Base-by-base conservation (phyloP, 163 green algal genomes). In the Chlorella variabilis region DNA sequence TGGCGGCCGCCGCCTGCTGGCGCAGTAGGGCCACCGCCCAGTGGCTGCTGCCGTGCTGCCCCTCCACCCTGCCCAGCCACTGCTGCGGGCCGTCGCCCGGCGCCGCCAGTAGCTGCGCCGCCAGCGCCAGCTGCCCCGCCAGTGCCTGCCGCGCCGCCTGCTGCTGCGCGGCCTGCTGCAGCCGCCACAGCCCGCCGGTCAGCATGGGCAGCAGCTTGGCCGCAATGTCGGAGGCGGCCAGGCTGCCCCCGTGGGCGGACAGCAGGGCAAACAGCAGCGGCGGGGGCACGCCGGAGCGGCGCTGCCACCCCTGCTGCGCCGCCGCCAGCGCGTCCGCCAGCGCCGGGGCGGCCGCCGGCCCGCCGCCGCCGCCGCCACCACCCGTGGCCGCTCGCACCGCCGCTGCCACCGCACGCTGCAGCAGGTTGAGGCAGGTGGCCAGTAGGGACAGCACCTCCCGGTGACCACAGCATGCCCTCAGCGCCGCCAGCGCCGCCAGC, bases 121-220 rank as follows among this genome's bases (percentile, higher is more conserved):
- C 58, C 36, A 84, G 39, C 21, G 42, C 41, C 33, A 71, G 41
- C 68, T 84, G 58, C 17, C 39, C 54, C 2, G 58, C 20, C 17
- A 80, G 66, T 27, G 29, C 15, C 58, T 67, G n/a, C 39, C 23
- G 38, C 23, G 56, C 66, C 2, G 41, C 58, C 68, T 74, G 41
- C 56, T 75, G 58, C 31, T 69, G 63, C 27, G 39, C 20, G 17
- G 45, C 8, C 29, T 58, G 51, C 54, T 75, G 78, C 78, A 85
- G 34, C 36, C 56, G 59, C 79, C 79, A 85, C 59, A 85, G 45
- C 27, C 70, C 79, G 45, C 67, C 79, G 0, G 79, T 71, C 41
- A 80, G 70, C 79, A 85, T 85, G 45, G 68, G 79, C 79, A 85
- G 79, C 58, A 85, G 54, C 51, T 77, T 77, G 49, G 34, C 18